phyloP scores from a whole-genome alignment of 2,329 filamentous ascomycete species.

The Ceratocystis eucalypticola region DNA sequence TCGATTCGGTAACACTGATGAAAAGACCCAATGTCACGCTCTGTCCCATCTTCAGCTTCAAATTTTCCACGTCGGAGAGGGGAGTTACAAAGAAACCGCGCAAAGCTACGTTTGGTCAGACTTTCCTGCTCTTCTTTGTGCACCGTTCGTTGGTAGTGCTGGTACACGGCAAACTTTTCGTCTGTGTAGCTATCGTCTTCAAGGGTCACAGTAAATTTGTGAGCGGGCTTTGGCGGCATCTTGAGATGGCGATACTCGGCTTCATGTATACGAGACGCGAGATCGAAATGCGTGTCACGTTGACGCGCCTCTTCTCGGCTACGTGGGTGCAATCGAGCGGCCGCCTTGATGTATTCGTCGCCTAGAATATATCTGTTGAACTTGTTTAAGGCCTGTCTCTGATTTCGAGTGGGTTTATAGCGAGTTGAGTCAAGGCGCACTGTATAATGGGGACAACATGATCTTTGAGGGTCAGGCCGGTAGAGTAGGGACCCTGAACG shows the following conservation, averaged over 20 bases:
- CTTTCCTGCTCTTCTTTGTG: slow-evolving; percentile 49
- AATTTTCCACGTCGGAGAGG: slow-evolving; percentile 41
- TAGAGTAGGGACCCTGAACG: slow-evolving; percentile 60
- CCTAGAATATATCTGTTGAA: slow-evolving; percentile 63
- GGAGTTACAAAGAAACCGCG: slow-evolving; percentile 59
- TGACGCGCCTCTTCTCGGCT: slow-evolving; percentile 52
- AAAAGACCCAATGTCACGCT: slow-evolving; percentile 53
- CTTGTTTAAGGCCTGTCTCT: slow-evolving; percentile 61
- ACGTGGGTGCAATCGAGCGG: slow-evolving; percentile 49
- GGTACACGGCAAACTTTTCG: slow-evolving; percentile 61
- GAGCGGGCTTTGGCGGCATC: slow-evolving; percentile 48
- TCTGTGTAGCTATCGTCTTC: slow-evolving; percentile 58
- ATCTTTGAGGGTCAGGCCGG: slow-evolving; percentile 60
- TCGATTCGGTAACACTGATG: slow-evolving; percentile 75
- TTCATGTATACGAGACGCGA: slow-evolving; percentile 55
- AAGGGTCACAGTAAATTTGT: slow-evolving; percentile 54
- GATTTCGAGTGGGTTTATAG: slow-evolving; percentile 56
- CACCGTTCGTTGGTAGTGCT: slow-evolving; percentile 61
- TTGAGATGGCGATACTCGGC: slow-evolving; percentile 44
- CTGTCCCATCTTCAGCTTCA: slow-evolving; percentile 35
- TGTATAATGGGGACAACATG: slow-evolving; percentile 88
- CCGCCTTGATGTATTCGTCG: slow-evolving; percentile 50
- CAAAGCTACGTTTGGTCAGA: slow-evolving; percentile 39
- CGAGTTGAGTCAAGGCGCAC: slow-evolving; percentile 54
- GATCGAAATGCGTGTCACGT: slow-evolving; percentile 53